Evolutionary conservation across 495 filamentous ascomycete genomes (phyloP).

Genomic region (Daldinia decipiens): DNA sequence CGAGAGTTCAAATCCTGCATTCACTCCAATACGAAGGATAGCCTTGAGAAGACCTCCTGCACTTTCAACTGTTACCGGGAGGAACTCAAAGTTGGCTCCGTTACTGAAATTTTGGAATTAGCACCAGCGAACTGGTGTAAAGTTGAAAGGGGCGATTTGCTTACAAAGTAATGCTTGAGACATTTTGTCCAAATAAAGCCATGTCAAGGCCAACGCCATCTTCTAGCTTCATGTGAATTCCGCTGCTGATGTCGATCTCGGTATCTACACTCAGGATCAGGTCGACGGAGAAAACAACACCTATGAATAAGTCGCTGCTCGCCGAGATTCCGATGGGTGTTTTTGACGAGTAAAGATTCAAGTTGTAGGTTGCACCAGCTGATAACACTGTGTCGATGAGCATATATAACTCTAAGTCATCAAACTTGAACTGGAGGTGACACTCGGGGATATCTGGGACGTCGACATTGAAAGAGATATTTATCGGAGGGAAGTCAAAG

Average conservation of each 20-base stretch:
- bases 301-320: conserved; percentile 51
- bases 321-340: conserved; percentile 55
- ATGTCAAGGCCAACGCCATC: conserved; percentile 57
- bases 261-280: conserved; percentile 59
- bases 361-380: conserved; percentile 56
- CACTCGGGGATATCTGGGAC: conserved; percentile 56
- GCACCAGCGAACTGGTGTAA: background rate
- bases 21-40: conserved; percentile 56
- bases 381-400: conserved; percentile 57
- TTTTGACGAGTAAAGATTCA: conserved; percentile 61
- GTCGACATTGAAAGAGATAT: conserved; percentile 51
- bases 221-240: conserved; percentile 63
- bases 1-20: conserved; percentile 55
- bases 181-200: conserved; percentile 56
- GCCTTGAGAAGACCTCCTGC: conserved; percentile 56
- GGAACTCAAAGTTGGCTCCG: conserved; percentile 65
- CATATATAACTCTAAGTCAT: conserved; percentile 64
- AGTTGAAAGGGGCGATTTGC: conserved; percentile 7
- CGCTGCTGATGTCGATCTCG: conserved; percentile 61
- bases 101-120: conserved; percentile 48
- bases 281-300: conserved; percentile 58
- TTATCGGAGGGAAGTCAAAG: conserved; percentile 52
- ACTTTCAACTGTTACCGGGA: conserved; percentile 61
- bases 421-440: conserved; percentile 58
- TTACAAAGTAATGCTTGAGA: conserved; percentile 61